Base-by-base conservation (phyloP, 257 asterid species). In the Primulina huaijiensis region DNA sequence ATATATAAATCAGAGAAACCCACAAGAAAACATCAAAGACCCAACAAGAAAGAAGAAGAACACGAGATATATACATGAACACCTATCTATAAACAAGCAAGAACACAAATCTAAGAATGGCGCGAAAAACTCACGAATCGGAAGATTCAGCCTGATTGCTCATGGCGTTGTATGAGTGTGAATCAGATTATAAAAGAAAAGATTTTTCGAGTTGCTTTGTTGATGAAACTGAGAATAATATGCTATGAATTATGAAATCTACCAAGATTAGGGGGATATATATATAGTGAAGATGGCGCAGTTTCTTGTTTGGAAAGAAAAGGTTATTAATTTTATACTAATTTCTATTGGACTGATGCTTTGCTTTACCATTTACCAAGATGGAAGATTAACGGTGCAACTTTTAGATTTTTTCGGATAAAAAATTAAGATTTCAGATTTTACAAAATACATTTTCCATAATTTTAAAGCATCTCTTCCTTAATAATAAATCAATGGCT, bases 81-180 rank as follows among this genome's bases (percentile, higher is more conserved):
- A 69, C 30, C 52, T 27, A 68, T 5, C 19, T 35, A 8, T 1
- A 29, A 10, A 57, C 3, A 76, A 74, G 11, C 34, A 20, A 67
- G 10, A 38, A 19, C 20, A 43, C 43, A 59, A 64, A 70, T 52
- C 69, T 68, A 68, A 65, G 50, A 65, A 65, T 19, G n/a, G 38
- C 7, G 33, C 17, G 64, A 60, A 67, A 27, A 81, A 40, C 69
- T 79, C 67, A 81, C 86, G 83, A 72, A 27, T 77, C 82, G 21
- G 89, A 84, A 1, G 89, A 72, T 77, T 84, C 86, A 34, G 83
- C 77, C 68, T 72, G 79, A 70, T 77, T 81, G 61, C 74, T 84
- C 89, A 57, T 69, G 34, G 4, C 3, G 2, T n/a, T 2, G 25
- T 1, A 37, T 7, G 11, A 20, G 5, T 40, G 3, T 17, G 19